Evolutionary conservation across 768 basidiomycete genomes (phyloP).

Genomic region (Cystofilobasidium bisporidii): DNA sequence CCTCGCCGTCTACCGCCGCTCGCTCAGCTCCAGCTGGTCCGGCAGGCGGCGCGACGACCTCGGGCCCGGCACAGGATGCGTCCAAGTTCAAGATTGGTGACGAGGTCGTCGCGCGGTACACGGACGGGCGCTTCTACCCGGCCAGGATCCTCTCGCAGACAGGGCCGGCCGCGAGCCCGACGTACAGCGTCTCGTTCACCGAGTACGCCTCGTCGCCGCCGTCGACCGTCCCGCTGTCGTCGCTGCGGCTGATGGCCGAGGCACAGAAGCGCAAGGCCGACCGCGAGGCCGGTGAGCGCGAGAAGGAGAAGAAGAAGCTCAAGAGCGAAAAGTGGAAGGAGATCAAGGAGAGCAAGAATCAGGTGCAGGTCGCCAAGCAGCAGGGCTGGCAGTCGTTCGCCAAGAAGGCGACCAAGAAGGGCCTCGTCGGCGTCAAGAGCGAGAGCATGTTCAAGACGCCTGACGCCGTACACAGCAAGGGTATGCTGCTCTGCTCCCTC

Average conservation of each 20-base stretch:
- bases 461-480: conserved; percentile 13
- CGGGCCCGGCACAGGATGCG: conserved; percentile 28
- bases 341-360: conserved; percentile 37
- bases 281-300: conserved; percentile 33
- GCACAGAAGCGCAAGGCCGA: conserved; percentile 35
- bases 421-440: conserved; percentile 35
- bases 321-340: conserved; percentile 43
- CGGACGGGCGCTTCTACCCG: conserved; percentile 41
- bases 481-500: too few relatives aligned
- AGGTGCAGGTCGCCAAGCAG: conserved; percentile 40
- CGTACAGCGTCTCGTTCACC: conserved; percentile 40
- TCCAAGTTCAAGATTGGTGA: conserved; percentile 38
- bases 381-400: conserved; percentile 42
- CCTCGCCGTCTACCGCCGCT: not conserved
- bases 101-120: conserved; percentile 41
- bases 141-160: conserved; percentile 38
- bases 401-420: conserved; percentile 42
- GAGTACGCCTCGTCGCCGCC: conserved; percentile 37
- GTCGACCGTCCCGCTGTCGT: conserved; percentile 36
- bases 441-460: conserved; percentile 26
- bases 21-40: not conserved
- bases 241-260: conserved; percentile 32
- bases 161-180: conserved; percentile 37
- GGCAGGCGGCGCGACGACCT: not conserved
- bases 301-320: conserved; percentile 41